These are phyloP conservation scores for Aspergillus vadensis DNA, from an alignment of 2,329 filamentous ascomycete species.

Conservation along the genomic window DNA sequence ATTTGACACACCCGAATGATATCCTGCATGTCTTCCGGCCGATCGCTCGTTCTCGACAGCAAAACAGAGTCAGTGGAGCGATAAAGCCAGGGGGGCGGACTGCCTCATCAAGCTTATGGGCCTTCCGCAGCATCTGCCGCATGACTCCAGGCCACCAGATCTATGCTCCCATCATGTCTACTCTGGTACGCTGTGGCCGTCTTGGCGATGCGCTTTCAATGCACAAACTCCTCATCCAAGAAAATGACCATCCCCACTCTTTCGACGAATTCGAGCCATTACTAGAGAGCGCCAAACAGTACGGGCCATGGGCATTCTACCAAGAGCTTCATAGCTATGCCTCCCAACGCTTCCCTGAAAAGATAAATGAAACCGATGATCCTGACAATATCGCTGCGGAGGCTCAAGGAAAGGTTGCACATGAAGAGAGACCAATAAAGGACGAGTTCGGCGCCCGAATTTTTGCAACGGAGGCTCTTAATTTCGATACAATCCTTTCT, in stretches of 20 bases:
- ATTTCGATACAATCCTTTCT: conserved; percentile 70
- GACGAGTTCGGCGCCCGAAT: conserved; percentile 75
- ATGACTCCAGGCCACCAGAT: conserved; percentile 40
- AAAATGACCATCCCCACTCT: conserved; percentile 45
- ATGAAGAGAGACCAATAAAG: conserved; percentile 54
- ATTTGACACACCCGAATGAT: conserved; percentile 34
- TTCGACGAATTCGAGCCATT: conserved; percentile 44
- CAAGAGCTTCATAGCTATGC: conserved; percentile 26
- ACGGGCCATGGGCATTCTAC: conserved; percentile 30
- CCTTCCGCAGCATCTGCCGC: conserved; percentile 48
- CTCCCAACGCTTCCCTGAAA: conserved; percentile 19
- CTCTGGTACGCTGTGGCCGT: conserved; percentile 41
- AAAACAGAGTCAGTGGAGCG: conserved; percentile 17
- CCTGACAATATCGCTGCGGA: conserved; percentile 15
- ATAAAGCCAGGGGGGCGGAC: conserved; percentile 12
- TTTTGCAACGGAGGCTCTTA: conserved; percentile 76
- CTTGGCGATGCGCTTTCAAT: conserved; percentile 47
- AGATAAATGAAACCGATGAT: not conserved
- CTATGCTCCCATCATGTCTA: conserved; percentile 48
- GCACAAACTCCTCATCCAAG: conserved; percentile 48
- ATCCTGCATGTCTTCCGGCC: conserved; percentile 33
- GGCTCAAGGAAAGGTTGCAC: conserved; percentile 7
- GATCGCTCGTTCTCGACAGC: conserved; percentile 24
- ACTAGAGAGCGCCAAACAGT: conserved; percentile 41
- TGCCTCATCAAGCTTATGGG: conserved; percentile 30